phyloP scores from a whole-genome alignment of 768 basidiomycete species.

The Trametes cinnabarina region DNA sequence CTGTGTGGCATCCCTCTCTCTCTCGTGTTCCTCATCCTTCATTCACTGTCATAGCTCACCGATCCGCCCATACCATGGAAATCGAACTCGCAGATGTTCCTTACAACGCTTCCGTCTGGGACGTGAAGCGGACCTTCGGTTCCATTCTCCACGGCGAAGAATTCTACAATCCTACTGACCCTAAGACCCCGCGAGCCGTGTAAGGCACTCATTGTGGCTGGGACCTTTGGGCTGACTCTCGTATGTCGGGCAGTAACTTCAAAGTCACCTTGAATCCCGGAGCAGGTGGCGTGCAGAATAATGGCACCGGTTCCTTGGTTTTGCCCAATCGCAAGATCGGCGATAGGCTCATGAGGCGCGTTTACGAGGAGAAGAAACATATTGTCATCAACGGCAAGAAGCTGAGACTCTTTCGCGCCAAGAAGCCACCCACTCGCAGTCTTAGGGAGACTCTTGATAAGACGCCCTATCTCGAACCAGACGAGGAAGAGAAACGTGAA shows the following conservation, averaged over 20 bases:
- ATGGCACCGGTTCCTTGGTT: conserved; percentile 45
- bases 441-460: conserved; percentile 28
- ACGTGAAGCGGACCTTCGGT: conserved; percentile 56
- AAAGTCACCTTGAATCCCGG: conserved; percentile 50
- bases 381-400: conserved; percentile 25
- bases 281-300: conserved; percentile 51
- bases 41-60: background rate
- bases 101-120: conserved; percentile 47
- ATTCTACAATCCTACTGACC: conserved; percentile 39
- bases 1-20: background rate
- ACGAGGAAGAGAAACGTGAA: conserved; percentile 29
- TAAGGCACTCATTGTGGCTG: conserved; percentile 3
- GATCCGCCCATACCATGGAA: conserved; percentile 33
- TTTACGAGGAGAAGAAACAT: conserved; percentile 31
- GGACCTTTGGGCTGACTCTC: conserved; percentile 18
- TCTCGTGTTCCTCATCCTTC: background rate
- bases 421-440: background rate
- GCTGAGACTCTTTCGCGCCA: conserved; percentile 20
- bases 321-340: conserved; percentile 36
- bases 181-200: conserved; percentile 23
- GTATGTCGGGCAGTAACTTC: conserved; percentile 52
- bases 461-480: conserved; percentile 32
- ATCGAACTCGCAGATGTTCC: conserved; percentile 34
- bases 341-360: conserved; percentile 45
- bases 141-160: conserved; percentile 54